A percentile compares a stretch with the other conserved stretches of the same genome.
Conservation (phyloP, 2,329 filamentous ascomycete genomes). For the Bipolaris bicolor region DNA sequence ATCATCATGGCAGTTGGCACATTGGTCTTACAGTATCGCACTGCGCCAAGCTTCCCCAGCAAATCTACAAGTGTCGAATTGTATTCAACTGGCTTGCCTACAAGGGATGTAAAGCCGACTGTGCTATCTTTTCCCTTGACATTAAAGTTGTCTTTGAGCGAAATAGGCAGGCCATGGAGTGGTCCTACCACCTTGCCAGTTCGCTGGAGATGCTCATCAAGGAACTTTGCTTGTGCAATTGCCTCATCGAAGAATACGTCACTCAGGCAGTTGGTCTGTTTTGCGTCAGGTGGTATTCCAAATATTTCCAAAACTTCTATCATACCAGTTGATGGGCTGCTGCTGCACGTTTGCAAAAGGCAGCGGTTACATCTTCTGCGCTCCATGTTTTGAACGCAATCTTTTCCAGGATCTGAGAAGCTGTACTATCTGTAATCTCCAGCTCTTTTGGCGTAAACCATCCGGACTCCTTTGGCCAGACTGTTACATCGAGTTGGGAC, state of each 20-base stretch:
- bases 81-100: slow-evolving; percentile 62
- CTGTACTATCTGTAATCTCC: slow-evolving; percentile 56
- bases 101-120: slow-evolving; percentile 68
- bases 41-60: slow-evolving; percentile 65
- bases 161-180: slow-evolving; percentile 70
- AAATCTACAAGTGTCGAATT: slow-evolving; percentile 65
- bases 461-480: slow-evolving; percentile 62
- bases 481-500: slow-evolving; percentile 62
- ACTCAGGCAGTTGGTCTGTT: slow-evolving; percentile 65
- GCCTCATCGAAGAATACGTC: slow-evolving; percentile 64
- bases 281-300: not conserved
- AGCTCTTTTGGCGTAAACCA: slow-evolving; percentile 64
- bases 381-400: slow-evolving; percentile 55
- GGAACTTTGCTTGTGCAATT: slow-evolving; percentile 57
- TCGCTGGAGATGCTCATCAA: slow-evolving; percentile 58
- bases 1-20: slow-evolving; percentile 74
- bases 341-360: slow-evolving; percentile 62
- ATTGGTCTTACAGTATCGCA: slow-evolving; percentile 74
- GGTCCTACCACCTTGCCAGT: slow-evolving; percentile 62
- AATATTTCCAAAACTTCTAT: not conserved
- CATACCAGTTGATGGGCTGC: slow-evolving; percentile 62
- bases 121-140: slow-evolving; percentile 65
- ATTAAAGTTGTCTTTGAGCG: slow-evolving; percentile 75
- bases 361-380: slow-evolving; percentile 58
- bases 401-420: slow-evolving; percentile 50